Conservation (phyloP, 2,329 filamentous ascomycete species). For the Onygenales sp. region DNA sequence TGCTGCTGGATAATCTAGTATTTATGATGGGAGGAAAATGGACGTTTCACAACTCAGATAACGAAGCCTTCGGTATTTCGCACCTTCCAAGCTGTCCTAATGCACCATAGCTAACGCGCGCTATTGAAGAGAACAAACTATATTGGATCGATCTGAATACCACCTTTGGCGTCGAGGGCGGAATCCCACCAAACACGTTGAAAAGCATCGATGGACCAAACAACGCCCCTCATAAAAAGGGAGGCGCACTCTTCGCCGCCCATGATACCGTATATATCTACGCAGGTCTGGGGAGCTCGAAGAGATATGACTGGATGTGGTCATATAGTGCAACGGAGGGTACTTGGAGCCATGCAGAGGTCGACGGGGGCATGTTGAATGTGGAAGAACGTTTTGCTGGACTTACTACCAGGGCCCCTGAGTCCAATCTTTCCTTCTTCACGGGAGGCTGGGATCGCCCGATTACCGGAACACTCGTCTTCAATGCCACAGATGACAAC, state of each 20-base stretch:
- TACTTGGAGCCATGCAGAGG: neutral
- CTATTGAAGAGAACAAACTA: neutral
- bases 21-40: conserved; percentile 2
- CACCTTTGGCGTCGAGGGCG: conserved; percentile 2
- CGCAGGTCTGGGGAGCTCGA: neutral
- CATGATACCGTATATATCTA: conserved; percentile 3
- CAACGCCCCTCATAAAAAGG: neutral
- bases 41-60: conserved; percentile 1
- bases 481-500: neutral
- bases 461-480: conserved; percentile 1
- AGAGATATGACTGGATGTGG: conserved; percentile 4
- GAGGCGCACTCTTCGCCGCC: conserved; percentile 1
- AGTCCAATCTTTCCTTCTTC: conserved; percentile 3
- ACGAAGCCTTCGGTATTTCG: conserved; percentile 2
- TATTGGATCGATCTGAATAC: conserved; percentile 4
- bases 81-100: neutral
- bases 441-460: neutral
- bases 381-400: neutral
- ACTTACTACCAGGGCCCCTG: neutral
- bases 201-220: neutral
- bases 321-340: neutral
- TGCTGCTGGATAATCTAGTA: conserved; percentile 2
- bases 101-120: neutral
- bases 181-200: neutral
- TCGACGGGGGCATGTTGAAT: conserved; percentile 1